Percentiles rank a stretch among this genome's conserved stretches.
Conservation (phyloP, 2,329 filamentous ascomycete species). For the Microdochium paspali region DNA sequence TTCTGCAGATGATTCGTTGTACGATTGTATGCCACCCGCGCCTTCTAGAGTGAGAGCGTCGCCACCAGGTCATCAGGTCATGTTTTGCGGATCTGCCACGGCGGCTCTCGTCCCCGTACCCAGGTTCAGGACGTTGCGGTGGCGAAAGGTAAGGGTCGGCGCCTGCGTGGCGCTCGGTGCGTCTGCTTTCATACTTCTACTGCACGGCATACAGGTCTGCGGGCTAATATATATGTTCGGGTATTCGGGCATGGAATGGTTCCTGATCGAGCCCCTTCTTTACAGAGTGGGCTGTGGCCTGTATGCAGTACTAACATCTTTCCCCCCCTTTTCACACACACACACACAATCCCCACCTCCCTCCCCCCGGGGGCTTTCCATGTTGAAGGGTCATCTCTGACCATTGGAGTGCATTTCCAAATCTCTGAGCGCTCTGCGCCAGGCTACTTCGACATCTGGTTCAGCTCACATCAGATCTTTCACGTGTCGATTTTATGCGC, state of each 20-base stretch:
- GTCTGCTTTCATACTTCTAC: slow-evolving; percentile 51
- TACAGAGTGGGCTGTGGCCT: slow-evolving; percentile 5
- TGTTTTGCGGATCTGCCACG: slow-evolving; percentile 26
- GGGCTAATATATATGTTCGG: slow-evolving; percentile 6
- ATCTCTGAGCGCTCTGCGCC: neutral
- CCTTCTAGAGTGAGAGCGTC: slow-evolving; percentile 11
- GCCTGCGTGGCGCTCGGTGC: slow-evolving; percentile 64
- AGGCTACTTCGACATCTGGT: neutral
- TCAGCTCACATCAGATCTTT: neutral
- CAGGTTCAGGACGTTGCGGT: slow-evolving; percentile 51
- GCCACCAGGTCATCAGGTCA: neutral
- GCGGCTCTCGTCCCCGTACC: slow-evolving; percentile 44
- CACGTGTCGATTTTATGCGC: neutral
- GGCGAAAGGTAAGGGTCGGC: slow-evolving; percentile 50
- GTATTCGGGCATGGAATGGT: slow-evolving; percentile 10
- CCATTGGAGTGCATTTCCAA: neutral
- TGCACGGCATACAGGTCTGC: slow-evolving; percentile 47
- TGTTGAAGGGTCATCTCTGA: neutral
- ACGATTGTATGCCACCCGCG: slow-evolving; percentile 47
- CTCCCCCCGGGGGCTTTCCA: neutral
- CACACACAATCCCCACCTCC: too few relatives aligned
- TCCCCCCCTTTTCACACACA: too few relatives aligned
- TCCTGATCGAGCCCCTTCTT: slow-evolving; percentile 8
- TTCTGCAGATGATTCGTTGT: slow-evolving; percentile 50
- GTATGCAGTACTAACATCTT: slow-evolving; percentile 1